phyloP scores from a whole-genome alignment of 2,329 filamentous ascomycete species.

The Arachnomyces sp. region DNA sequence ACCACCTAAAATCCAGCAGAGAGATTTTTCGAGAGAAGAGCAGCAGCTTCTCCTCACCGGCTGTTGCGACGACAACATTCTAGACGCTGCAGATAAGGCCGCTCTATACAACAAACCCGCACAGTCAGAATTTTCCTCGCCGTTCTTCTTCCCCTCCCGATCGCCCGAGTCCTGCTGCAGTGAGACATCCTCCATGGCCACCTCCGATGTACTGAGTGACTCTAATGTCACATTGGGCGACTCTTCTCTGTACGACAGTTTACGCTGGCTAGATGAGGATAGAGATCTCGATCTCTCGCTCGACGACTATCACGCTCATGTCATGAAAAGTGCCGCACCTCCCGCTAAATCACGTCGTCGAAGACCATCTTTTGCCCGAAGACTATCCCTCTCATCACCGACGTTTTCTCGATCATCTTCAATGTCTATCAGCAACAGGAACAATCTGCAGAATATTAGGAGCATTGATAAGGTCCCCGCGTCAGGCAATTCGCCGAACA shows the following conservation, averaged over 20 bases:
- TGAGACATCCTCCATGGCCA: slow-evolving; percentile 8
- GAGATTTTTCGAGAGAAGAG: slow-evolving; percentile 65
- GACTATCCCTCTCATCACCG: slow-evolving; percentile 62
- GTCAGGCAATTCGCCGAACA: slow-evolving; percentile 39
- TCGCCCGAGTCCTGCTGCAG: slow-evolving; percentile 1
- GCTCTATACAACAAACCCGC: slow-evolving; percentile 45
- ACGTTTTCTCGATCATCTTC: slow-evolving; percentile 47
- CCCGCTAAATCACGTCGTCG: slow-evolving; percentile 30
- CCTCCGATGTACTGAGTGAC: slow-evolving; percentile 23
- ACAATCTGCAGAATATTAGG: too few species aligned
- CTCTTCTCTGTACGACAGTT: slow-evolving; percentile 55
- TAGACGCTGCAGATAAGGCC: slow-evolving; percentile 51
- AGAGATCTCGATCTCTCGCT: slow-evolving; percentile 62
- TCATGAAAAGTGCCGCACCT: slow-evolving; percentile 42
- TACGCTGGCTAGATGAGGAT: slow-evolving; percentile 68
- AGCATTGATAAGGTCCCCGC: slow-evolving; percentile 10
- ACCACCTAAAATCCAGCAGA: slow-evolving; percentile 64
- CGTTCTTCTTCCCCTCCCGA: slow-evolving; percentile 15
- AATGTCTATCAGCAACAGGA: slow-evolving; percentile 34
- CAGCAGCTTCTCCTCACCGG: slow-evolving; percentile 51
- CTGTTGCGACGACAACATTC: slow-evolving; percentile 46
- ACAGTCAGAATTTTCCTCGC: slow-evolving; percentile 26
- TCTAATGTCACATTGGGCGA: slow-evolving; percentile 39
- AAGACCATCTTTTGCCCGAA: slow-evolving; percentile 57
- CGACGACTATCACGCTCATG: slow-evolving; percentile 62